Conservation (phyloP, 306 rosid species). For the Hippophae tibetana region DNA sequence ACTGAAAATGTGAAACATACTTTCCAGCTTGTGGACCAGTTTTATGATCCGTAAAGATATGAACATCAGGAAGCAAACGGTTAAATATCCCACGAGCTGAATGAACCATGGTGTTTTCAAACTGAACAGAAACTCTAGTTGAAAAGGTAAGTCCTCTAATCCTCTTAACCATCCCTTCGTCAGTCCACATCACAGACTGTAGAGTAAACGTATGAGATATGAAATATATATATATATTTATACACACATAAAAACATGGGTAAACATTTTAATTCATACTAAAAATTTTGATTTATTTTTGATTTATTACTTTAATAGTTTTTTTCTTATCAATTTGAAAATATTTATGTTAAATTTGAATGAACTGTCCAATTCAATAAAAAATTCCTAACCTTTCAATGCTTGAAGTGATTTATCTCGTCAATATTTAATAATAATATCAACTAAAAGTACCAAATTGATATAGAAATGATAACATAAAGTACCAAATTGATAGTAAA, state of each 20-base stretch:
- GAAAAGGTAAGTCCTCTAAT: slow-evolving; percentile 76
- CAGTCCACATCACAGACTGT: slow-evolving; percentile 78
- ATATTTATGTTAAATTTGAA: too few species aligned
- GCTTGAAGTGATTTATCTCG: too few species aligned
- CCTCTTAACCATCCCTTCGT: slow-evolving; percentile 83
- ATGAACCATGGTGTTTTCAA: slow-evolving; percentile 70
- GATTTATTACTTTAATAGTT: too few species aligned
- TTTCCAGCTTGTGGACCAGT: slow-evolving; percentile 76
- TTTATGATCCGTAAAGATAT: slow-evolving; percentile 70
- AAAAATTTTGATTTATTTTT: too few species aligned
- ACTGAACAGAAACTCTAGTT: slow-evolving; percentile 64
- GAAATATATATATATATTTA: not conserved
- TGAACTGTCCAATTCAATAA: too few species aligned
- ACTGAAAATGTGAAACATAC: slow-evolving; percentile 33
- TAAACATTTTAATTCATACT: too few species aligned
- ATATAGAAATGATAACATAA: too few species aligned
- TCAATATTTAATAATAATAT: too few species aligned
- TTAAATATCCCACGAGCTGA: slow-evolving; percentile 79
- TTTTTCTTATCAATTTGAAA: too few species aligned
- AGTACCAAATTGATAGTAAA: too few species aligned
- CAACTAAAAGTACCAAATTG: too few species aligned
- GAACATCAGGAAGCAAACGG: slow-evolving; percentile 75
- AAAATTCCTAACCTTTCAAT: too few species aligned
- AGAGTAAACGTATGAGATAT: slow-evolving; percentile 14
- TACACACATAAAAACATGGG: not conserved